Percentiles rank a stretch among this genome's conserved stretches.
Conservation (phyloP, 352 stramenopile genomes). For the Pythium brassicae region DNA sequence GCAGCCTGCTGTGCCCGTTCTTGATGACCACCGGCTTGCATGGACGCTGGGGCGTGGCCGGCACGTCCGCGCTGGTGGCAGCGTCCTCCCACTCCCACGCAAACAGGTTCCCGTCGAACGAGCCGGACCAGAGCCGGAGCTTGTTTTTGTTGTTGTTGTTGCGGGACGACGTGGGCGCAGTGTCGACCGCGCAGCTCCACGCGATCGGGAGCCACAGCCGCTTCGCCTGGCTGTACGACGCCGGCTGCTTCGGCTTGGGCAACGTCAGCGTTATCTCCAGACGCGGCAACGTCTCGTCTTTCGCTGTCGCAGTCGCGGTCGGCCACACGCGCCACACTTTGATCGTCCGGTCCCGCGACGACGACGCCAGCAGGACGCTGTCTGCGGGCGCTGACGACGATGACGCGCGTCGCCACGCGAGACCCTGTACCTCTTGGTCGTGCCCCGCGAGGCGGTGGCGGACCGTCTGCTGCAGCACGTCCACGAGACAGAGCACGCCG, state of each 20-base stretch:
- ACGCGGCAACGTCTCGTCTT: constrained; percentile 6
- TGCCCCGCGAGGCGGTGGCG: constrained; percentile 50
- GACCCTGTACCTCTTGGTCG: constrained; percentile 66
- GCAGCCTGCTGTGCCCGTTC: constrained; percentile 52
- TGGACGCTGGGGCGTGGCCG: constrained; percentile 6
- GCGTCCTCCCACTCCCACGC: constrained; percentile 47
- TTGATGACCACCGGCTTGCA: constrained; percentile 49
- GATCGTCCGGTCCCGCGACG: constrained; percentile 65
- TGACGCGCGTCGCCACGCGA: constrained; percentile 30
- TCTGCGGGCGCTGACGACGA: not conserved
- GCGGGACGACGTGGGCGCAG: not conserved
- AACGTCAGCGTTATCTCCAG: constrained; percentile 35
- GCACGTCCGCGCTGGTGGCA: constrained; percentile 1
- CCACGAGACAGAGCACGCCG: constrained; percentile 56
- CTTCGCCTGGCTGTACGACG: constrained; percentile 61
- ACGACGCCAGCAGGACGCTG: constrained; percentile 45
- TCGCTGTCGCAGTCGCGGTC: too few species aligned
- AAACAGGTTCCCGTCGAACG: constrained; percentile 61
- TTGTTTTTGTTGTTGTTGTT: constrained; percentile 3
- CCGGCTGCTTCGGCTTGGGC: constrained; percentile 57
- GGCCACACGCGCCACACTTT: constrained; percentile 42
- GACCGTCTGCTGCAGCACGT: constrained; percentile 26
- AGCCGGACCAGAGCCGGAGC: constrained; percentile 60
- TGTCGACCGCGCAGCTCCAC: constrained; percentile 27
- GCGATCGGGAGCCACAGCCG: constrained; percentile 71